A percentile compares a stretch with the other conserved stretches of the same genome.
Evolutionary conservation across 176 grass and related monocot genomes (phyloP).

Genomic region (Triticum monococcum): DNA sequence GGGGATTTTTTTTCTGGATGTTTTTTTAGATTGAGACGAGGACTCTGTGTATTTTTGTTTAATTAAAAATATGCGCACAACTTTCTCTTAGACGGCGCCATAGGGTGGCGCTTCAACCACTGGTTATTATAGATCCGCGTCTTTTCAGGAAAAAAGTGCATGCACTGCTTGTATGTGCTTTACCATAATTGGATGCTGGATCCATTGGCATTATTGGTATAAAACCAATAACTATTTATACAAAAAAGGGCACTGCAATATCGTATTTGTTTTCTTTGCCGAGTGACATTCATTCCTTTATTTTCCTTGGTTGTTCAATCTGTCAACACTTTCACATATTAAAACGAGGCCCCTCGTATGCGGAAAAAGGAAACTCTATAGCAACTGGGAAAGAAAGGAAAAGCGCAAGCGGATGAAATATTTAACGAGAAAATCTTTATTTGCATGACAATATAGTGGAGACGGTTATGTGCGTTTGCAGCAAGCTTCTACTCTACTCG

Average conservation of each 20-base stretch:
- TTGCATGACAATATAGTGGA: constrained; percentile 11
- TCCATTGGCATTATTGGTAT: too few species aligned
- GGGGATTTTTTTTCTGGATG: too few species aligned
- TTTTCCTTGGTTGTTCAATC: neutral
- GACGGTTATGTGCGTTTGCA: constrained; percentile 17
- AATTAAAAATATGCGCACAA: too few species aligned
- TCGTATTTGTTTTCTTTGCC: neutral
- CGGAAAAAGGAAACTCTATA: neutral
- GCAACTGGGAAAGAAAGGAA: neutral
- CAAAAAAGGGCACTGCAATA: neutral
- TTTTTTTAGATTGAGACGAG: too few species aligned
- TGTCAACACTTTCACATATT: neutral
- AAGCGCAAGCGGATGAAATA: neutral
- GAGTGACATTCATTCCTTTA: neutral
- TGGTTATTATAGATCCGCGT: too few species aligned
- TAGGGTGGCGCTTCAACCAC: too few species aligned
- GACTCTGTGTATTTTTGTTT: too few species aligned
- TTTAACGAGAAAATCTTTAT: neutral
- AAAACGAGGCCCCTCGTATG: neutral
- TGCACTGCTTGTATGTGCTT: too few species aligned
- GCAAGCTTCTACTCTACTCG: constrained; percentile 17
- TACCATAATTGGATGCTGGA: too few species aligned
- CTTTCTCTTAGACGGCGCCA: too few species aligned
- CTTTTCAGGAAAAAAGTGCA: too few species aligned
- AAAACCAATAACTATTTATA: neutral